These are phyloP conservation scores for Solanum ahanhuiri DNA, from an alignment of 257 asterid species.

Conservation along the genomic window DNA sequence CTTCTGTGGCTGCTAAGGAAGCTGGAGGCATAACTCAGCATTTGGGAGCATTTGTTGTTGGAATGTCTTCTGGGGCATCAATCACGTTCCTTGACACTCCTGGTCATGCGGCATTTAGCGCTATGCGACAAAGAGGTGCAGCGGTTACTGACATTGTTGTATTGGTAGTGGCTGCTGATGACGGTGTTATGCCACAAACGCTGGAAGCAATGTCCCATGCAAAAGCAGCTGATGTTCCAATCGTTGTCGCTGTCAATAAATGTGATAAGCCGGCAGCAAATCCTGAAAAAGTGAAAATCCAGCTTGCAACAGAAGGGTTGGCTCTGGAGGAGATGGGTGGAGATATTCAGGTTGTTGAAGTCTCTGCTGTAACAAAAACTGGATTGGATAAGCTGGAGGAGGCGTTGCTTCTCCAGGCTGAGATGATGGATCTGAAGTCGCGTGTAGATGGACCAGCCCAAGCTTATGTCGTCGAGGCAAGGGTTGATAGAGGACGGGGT, in stretches of 20 bases:
- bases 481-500: slow-evolving; percentile 92
- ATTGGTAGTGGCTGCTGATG: slow-evolving; percentile 97
- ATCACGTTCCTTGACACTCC: slow-evolving; percentile 98
- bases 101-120: slow-evolving; percentile 97
- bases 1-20: slow-evolving; percentile 89
- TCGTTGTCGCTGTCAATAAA: slow-evolving; percentile 86
- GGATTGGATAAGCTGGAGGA: slow-evolving; percentile 87
- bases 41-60: slow-evolving; percentile 88
- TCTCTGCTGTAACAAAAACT: slow-evolving; percentile 59
- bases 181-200: slow-evolving; percentile 98
- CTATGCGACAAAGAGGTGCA: slow-evolving; percentile 98
- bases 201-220: slow-evolving; percentile 96
- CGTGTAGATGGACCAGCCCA: slow-evolving; percentile 88
- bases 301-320: slow-evolving; percentile 82
- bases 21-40: slow-evolving; percentile 99
- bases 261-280: slow-evolving; percentile 81
- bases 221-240: slow-evolving; percentile 65
- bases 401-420: slow-evolving; percentile 90
- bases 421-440: slow-evolving; percentile 83
- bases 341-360: slow-evolving; percentile 92
- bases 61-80: slow-evolving; percentile 84
- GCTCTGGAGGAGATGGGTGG: slow-evolving; percentile 91
- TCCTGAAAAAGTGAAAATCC: slow-evolving; percentile 74
- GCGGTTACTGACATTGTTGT: slow-evolving; percentile 92
- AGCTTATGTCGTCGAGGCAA: slow-evolving; percentile 97